phyloP scores from a whole-genome alignment of 495 filamentous ascomycete genomes.

The Alectoria sarmentosa region DNA sequence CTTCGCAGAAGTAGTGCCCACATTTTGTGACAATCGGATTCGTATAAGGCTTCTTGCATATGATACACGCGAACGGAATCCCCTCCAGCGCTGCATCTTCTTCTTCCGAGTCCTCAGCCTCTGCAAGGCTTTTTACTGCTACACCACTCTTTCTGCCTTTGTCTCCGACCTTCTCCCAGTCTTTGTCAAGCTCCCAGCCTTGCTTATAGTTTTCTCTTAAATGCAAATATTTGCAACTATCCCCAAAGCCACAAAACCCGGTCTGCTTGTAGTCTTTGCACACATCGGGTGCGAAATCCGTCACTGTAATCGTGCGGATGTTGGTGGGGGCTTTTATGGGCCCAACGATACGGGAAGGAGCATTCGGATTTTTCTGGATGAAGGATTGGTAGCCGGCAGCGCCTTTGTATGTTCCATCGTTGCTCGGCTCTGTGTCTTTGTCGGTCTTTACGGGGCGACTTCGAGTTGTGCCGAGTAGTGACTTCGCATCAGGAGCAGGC shows the following conservation, averaged over 20 bases:
- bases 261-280: slow-evolving; percentile 95
- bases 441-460: slow-evolving; percentile 26
- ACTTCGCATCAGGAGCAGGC: slow-evolving; percentile 41
- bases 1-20: slow-evolving; percentile 92
- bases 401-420: slow-evolving; percentile 70
- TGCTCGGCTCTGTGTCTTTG: slow-evolving; percentile 20
- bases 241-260: slow-evolving; percentile 75
- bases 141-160: slow-evolving; percentile 60
- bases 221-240: slow-evolving; percentile 46
- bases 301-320: slow-evolving; percentile 82
- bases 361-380: slow-evolving; percentile 77
- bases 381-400: slow-evolving; percentile 63
- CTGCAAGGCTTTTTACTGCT: slow-evolving; percentile 37
- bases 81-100: slow-evolving; percentile 74
- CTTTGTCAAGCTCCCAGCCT: slow-evolving; percentile 90
- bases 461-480: slow-evolving; percentile 58
- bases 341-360: slow-evolving; percentile 62
- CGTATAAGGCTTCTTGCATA: slow-evolving; percentile 77
- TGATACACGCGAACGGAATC: slow-evolving; percentile 93
- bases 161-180: slow-evolving; percentile 83
- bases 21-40: slow-evolving; percentile 83
- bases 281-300: slow-evolving; percentile 87
- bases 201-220: slow-evolving; percentile 81
- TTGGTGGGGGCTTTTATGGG: slow-evolving; percentile 87
- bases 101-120: slow-evolving; percentile 54